Conservation (phyloP, 2,329 filamentous ascomycete species). For the Fusarium tanahbumbuense region DNA sequence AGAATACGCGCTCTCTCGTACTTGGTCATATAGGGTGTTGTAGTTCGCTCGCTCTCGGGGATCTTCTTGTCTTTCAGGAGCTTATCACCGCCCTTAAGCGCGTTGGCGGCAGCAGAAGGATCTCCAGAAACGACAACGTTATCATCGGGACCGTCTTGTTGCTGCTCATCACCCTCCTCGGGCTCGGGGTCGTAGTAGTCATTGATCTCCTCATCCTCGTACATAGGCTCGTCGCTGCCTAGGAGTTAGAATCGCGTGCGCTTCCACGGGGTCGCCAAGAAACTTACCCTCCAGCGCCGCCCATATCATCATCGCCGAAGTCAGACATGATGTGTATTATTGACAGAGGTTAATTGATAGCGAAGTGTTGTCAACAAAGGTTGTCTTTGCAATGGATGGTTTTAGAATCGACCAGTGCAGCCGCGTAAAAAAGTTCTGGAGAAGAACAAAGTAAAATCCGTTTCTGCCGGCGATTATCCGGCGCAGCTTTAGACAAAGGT, state of each 20-base stretch:
- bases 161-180: conserved; percentile 63
- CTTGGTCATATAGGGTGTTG: conserved; percentile 99
- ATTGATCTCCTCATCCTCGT: conserved; percentile 75
- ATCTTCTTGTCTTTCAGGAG: conserved; percentile 86
- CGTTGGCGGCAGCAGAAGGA: conserved; percentile 68
- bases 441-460: conserved; percentile 40
- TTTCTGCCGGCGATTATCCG: conserved; percentile 51
- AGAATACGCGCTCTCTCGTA: conserved; percentile 95
- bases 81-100: conserved; percentile 64
- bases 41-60: conserved; percentile 85
- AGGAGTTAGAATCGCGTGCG: conserved; percentile 43
- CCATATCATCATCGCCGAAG: conserved; percentile 74
- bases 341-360: conserved; percentile 1
- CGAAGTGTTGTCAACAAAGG: conserved; percentile 3
- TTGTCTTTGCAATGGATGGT: conserved; percentile 33
- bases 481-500: conserved; percentile 8
- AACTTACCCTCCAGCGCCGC: conserved; percentile 67
- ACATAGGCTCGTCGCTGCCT: conserved; percentile 74
- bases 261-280: background rate
- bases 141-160: conserved; percentile 66
- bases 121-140: conserved; percentile 72
- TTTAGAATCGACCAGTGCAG: conserved; percentile 37
- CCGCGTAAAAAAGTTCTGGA: conserved; percentile 49
- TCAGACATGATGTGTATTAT: conserved; percentile 71
- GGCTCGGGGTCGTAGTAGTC: conserved; percentile 69